Conservation (phyloP, 1,139 yeast genomes). For the Candida sp. region DNA sequence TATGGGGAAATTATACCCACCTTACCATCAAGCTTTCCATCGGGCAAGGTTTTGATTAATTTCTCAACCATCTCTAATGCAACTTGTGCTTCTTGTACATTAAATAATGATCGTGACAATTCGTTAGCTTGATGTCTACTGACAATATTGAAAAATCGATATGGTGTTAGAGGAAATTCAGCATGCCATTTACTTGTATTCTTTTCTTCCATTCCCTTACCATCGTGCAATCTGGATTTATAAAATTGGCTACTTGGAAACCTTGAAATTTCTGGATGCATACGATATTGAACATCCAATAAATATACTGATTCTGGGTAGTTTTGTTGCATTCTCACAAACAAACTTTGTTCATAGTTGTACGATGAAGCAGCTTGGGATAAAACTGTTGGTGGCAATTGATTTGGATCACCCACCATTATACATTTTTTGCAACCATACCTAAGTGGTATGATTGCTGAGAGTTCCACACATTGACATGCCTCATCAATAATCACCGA, state of each 20-base stretch:
- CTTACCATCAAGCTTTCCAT: constrained; percentile 58
- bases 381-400: constrained; percentile 96
- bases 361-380: constrained; percentile 82
- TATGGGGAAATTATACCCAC: constrained; percentile 95
- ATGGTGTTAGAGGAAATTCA: constrained; percentile 56
- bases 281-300: constrained; percentile 94
- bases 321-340: constrained; percentile 86
- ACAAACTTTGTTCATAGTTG: constrained; percentile 87
- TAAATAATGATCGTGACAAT: constrained; percentile 67
- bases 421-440: constrained; percentile 91
- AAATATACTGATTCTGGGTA: constrained; percentile 62
- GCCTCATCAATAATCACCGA: constrained; percentile 99
- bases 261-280: constrained; percentile 88
- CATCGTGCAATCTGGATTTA: constrained; percentile 67
- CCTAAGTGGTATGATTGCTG: constrained; percentile 87
- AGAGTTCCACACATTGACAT: constrained; percentile 93
- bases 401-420: constrained; percentile 99
- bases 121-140: constrained; percentile 63
- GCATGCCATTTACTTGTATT: constrained; percentile 79
- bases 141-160: constrained; percentile 70
- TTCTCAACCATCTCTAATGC: constrained; percentile 68
- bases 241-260: constrained; percentile 90
- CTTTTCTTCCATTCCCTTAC: constrained; percentile 58
- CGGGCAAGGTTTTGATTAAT: constrained; percentile 49
- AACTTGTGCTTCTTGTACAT: constrained; percentile 65